Base-by-base conservation (phyloP, 2,329 filamentous ascomycete genomes). In the Fusarium nisikadoi region DNA sequence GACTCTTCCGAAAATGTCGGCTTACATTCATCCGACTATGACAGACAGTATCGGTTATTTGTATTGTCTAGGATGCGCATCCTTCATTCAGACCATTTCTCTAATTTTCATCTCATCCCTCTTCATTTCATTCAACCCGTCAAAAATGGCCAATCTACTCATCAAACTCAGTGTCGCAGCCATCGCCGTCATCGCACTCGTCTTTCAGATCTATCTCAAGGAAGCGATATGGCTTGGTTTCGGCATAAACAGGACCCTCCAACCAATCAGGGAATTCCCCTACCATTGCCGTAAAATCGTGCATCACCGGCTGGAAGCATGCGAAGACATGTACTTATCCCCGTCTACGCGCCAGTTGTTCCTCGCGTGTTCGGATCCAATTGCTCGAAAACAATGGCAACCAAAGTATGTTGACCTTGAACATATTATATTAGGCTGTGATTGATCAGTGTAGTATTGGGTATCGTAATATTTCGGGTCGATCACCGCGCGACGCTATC, bases 401-500 rank as follows among this genome's bases (percentile, higher is more conserved):
- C 73, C 75, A 19, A 70, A 65, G 75, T 76, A 36, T 53, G 73
- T 49, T 31, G 7, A 2, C 10, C n/a, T 8, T 7, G 9, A 6
- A 1, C 2, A 6, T 13, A 53, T 6, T n/a, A 17, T 14, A 20
- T n/a, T n/a, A 14, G 38, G 14, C 20, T 7, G 23, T 6, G 16
- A 13, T 25, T 62, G 5, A 66, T 19, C 8, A 29, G 5, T 9
- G 9, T 0, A 77, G 75, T 38, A 45, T 71, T 20, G 75, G 36
- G 1, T 31, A 43, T 14, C 65, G 78, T 10, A 81, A 82, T 47
- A 35, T 73, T 19, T 75, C 76, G 1, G 79, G 70, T 0, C 79
- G 79, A 5, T 79, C 80, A 2, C 63, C 71, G 6, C 68, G 64
- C 20, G 81, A 83, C 61, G 76, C 78, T 8, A 57, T 83, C 20